Evolutionary conservation across 306 rosid species (phyloP).

Genomic region (Glycine soja): DNA sequence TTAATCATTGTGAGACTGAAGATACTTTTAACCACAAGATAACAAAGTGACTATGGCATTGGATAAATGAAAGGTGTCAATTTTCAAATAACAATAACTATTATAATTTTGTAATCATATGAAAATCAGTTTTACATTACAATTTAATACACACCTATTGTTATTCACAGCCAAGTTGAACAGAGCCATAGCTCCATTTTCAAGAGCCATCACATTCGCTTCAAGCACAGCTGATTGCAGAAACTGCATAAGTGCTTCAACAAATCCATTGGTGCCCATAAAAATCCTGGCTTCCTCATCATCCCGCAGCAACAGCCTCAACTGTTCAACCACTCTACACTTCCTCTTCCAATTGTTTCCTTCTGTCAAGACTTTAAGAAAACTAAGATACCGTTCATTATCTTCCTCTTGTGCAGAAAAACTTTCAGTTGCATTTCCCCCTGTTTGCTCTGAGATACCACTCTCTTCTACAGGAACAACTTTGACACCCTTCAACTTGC

Average conservation of each 20-base stretch:
- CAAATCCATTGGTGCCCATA: slow-evolving; percentile 96
- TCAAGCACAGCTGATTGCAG: slow-evolving; percentile 69
- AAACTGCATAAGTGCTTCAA: slow-evolving; percentile 78
- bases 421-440: slow-evolving; percentile 54
- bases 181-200: slow-evolving; percentile 98
- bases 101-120: background rate
- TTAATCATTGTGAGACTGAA: slow-evolving; percentile 9
- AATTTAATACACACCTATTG: slow-evolving; percentile 65
- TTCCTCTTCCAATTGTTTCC: slow-evolving; percentile 57
- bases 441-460: slow-evolving; percentile 55
- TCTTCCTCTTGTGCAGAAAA: slow-evolving; percentile 49
- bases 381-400: slow-evolving; percentile 54
- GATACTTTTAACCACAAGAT: slow-evolving; percentile 12
- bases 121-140: slow-evolving; percentile 34
- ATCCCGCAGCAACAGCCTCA: slow-evolving; percentile 76
- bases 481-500: slow-evolving; percentile 74
- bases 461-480: slow-evolving; percentile 81
- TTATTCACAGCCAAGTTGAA: slow-evolving; percentile 97
- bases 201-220: slow-evolving; percentile 68
- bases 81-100: background rate
- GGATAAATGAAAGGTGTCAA: background rate
- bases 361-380: slow-evolving; percentile 60
- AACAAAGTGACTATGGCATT: background rate
- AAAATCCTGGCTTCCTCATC: slow-evolving; percentile 83
- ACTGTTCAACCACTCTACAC: slow-evolving; percentile 71